Conservation (phyloP, 2,329 filamentous ascomycete genomes). For the Leptographium radiaticola region DNA sequence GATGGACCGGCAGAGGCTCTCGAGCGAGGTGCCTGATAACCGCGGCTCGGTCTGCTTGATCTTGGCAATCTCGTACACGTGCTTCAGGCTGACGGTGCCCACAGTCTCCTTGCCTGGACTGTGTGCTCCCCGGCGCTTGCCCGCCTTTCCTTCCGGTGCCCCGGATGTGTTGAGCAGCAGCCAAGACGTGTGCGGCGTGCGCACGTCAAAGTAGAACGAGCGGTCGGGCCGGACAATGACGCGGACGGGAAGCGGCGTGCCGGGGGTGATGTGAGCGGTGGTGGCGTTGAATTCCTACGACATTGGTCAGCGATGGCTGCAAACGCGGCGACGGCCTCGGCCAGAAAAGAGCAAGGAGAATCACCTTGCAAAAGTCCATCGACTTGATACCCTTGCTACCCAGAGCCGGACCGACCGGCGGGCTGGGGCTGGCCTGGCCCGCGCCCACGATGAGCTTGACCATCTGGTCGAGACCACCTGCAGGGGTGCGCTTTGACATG, state of each 20-base stretch:
- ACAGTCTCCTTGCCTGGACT: constrained; percentile 64
- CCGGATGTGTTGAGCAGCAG: constrained; percentile 75
- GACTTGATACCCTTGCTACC: constrained; percentile 97
- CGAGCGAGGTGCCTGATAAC: constrained; percentile 55
- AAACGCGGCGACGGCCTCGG: not conserved
- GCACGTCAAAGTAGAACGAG: constrained; percentile 83
- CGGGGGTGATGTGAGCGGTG: constrained; percentile 69
- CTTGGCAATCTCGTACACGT: constrained; percentile 94
- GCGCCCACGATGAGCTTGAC: constrained; percentile 97
- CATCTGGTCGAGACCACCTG: constrained; percentile 49
- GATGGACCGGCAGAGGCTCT: constrained; percentile 60
- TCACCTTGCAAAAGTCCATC: constrained; percentile 98
- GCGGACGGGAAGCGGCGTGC: constrained; percentile 79
- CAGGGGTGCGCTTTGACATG: constrained; percentile 40
- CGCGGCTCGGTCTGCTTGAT: constrained; percentile 77
- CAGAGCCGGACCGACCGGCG: constrained; percentile 88
- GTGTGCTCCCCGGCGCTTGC: constrained; percentile 63
- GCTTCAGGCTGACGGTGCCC: constrained; percentile 84
- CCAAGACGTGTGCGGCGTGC: constrained; percentile 89
- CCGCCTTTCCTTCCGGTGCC: constrained; percentile 57
- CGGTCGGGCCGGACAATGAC: constrained; percentile 89
- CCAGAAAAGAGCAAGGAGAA: not conserved
- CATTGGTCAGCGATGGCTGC: not conserved
- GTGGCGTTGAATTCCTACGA: constrained; percentile 88
- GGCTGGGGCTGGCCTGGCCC: constrained; percentile 86